Evolutionary conservation across 2,329 filamentous ascomycete species (phyloP).

Genomic region (Malbranchea zuffiana): DNA sequence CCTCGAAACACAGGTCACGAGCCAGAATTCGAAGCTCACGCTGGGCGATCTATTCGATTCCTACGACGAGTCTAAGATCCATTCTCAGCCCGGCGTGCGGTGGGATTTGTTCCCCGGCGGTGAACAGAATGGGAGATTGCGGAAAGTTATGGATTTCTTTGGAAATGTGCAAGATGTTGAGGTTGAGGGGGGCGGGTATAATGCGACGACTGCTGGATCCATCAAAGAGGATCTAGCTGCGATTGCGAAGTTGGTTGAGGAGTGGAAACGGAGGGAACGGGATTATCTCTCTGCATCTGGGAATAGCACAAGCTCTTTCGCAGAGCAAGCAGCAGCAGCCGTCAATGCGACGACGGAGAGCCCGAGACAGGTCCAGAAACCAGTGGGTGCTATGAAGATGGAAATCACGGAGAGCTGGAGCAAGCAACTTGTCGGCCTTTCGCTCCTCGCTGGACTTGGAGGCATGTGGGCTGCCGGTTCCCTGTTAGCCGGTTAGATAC

Average conservation of each 20-base stretch:
- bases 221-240: slow-evolving; percentile 61
- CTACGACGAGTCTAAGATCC: slow-evolving; percentile 89
- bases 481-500: slow-evolving; percentile 7
- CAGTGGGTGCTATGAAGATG: slow-evolving; percentile 16
- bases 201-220: slow-evolving; percentile 42
- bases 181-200: slow-evolving; percentile 45
- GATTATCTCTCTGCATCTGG: slow-evolving; percentile 21
- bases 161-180: slow-evolving; percentile 97
- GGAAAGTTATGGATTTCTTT: slow-evolving; percentile 91
- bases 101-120: slow-evolving; percentile 93
- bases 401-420: slow-evolving; percentile 18
- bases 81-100: slow-evolving; percentile 79
- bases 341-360: not conserved
- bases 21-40: slow-evolving; percentile 76
- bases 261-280: slow-evolving; percentile 33
- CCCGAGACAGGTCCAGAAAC: slow-evolving; percentile 3
- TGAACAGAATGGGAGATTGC: slow-evolving; percentile 61
- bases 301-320: slow-evolving; percentile 11
- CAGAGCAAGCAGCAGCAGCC: slow-evolving; percentile 7
- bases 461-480: slow-evolving; percentile 21
- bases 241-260: slow-evolving; percentile 53
- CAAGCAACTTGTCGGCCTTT: slow-evolving; percentile 19
- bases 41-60: slow-evolving; percentile 92
- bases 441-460: slow-evolving; percentile 21
- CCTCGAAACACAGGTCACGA: slow-evolving; percentile 78